Conservation (phyloP, 495 filamentous ascomycete species). For the Friedmanniomyces simplex region DNA sequence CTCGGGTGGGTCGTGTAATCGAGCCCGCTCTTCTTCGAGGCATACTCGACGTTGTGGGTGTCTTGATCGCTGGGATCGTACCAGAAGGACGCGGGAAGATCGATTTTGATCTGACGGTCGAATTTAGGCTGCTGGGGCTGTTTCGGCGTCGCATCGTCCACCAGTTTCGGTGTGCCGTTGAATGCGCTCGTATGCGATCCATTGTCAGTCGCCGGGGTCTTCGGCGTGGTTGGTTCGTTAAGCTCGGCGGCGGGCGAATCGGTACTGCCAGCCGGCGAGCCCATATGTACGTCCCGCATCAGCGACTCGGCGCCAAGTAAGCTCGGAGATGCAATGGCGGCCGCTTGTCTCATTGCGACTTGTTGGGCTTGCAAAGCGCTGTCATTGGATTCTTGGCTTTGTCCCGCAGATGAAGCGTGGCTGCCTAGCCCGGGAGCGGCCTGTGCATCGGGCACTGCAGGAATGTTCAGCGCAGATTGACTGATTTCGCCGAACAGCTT, state of each 20-base stretch:
- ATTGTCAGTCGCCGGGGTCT: slow-evolving; percentile 31
- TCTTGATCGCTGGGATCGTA: slow-evolving; percentile 26
- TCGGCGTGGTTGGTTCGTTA: slow-evolving; percentile 29
- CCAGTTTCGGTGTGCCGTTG: slow-evolving; percentile 2
- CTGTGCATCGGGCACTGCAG: slow-evolving; percentile 37
- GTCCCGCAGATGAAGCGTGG: background rate
- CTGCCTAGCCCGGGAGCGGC: slow-evolving; percentile 22
- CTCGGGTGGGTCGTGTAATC: slow-evolving; percentile 22
- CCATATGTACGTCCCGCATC: slow-evolving; percentile 58
- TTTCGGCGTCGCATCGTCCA: slow-evolving; percentile 22
- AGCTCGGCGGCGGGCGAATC: slow-evolving; percentile 21
- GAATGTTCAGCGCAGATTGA: slow-evolving; percentile 57
- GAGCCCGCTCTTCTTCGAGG: slow-evolving; percentile 25
- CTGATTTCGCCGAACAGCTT: slow-evolving; percentile 78
- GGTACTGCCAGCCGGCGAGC: slow-evolving; percentile 35
- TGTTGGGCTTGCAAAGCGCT: background rate
- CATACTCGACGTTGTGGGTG: slow-evolving; percentile 31
- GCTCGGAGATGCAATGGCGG: slow-evolving; percentile 34
- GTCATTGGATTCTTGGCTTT: background rate
- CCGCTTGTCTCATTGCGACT: background rate
- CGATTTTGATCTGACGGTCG: slow-evolving; percentile 29
- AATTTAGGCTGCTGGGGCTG: slow-evolving; percentile 20
- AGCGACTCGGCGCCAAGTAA: slow-evolving; percentile 57
- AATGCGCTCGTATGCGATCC: background rate
- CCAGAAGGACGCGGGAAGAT: slow-evolving; percentile 30